A percentile compares a stretch with the other conserved stretches of the same genome.
These are phyloP conservation scores for Neospora caninum DNA, from an alignment of 169 alveolate species.

Conservation along the genomic window DNA sequence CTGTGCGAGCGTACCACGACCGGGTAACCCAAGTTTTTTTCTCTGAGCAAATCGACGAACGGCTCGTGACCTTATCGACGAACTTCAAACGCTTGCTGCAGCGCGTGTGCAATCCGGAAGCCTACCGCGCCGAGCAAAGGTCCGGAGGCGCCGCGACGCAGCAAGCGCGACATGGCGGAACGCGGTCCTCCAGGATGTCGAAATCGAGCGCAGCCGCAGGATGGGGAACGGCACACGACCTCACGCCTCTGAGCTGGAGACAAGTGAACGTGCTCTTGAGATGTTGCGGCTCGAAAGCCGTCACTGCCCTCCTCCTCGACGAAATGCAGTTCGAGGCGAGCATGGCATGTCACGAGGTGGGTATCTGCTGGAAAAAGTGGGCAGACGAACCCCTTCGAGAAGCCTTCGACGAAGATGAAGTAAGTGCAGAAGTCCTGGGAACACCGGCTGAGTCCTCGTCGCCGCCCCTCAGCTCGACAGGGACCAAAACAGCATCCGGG, in stretches of 20 bases:
- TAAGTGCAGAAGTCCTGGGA: neutral
- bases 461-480: neutral
- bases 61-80: neutral
- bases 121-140: neutral
- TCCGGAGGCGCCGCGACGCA: neutral
- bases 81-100: neutral
- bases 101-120: conserved; percentile 17
- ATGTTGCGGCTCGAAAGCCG: conserved; percentile 17
- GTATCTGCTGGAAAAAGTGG: conserved; percentile 27
- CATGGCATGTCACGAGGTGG: neutral
- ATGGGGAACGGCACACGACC: neutral
- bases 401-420: neutral
- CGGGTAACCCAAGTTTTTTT: neutral
- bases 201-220: neutral
- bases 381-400: conserved; percentile 12
- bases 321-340: conserved; percentile 32
- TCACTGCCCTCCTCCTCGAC: conserved; percentile 7
- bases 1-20: conserved; percentile 28
- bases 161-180: neutral
- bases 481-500: neutral
- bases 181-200: neutral
- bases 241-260: conserved; percentile 9
- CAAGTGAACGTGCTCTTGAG: neutral
- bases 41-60: neutral
- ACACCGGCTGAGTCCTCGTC: neutral